Percentiles rank a stretch among this genome's conserved stretches.
These are phyloP conservation scores for Yamadazyma pseudoaaseri DNA, from an alignment of 1,139 yeast species.

Conservation along the genomic window DNA sequence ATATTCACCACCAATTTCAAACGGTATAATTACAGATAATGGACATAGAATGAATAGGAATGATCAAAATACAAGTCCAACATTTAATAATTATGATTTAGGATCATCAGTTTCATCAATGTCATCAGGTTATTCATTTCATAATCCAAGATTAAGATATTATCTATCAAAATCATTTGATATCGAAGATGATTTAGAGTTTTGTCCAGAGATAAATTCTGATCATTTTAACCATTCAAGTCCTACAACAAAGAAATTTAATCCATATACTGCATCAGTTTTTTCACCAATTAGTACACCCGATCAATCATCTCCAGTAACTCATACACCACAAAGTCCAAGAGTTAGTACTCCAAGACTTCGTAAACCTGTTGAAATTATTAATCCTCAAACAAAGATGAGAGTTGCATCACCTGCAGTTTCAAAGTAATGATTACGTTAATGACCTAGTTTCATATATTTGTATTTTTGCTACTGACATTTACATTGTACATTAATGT, in stretches of 20 bases:
- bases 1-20: slow-evolving; percentile 31
- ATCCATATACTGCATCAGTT: slow-evolving; percentile 58
- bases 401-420: slow-evolving; percentile 57
- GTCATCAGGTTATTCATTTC: slow-evolving; percentile 34
- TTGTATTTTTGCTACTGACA: slow-evolving; percentile 1
- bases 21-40: slow-evolving; percentile 12
- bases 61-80: slow-evolving; percentile 24
- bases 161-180: slow-evolving; percentile 61
- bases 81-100: slow-evolving; percentile 22
- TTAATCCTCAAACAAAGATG: slow-evolving; percentile 75
- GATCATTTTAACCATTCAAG: slow-evolving; percentile 12
- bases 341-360: slow-evolving; percentile 55
- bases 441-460: slow-evolving; percentile 1
- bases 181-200: slow-evolving; percentile 63
- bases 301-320: slow-evolving; percentile 11
- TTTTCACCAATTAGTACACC: slow-evolving; percentile 46
- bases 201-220: slow-evolving; percentile 54
- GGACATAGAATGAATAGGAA: slow-evolving; percentile 7
- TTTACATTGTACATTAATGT: slow-evolving; percentile 1
- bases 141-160: slow-evolving; percentile 45
- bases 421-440: slow-evolving; percentile 14
- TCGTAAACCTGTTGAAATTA: slow-evolving; percentile 68
- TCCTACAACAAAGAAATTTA: slow-evolving; percentile 44
- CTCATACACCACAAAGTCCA: slow-evolving; percentile 23
- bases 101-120: slow-evolving; percentile 19